Percentiles rank a stretch among this genome's conserved stretches.
Evolutionary conservation across 768 basidiomycete genomes (phyloP).

Genomic region (Leccinum ochraceum): DNA sequence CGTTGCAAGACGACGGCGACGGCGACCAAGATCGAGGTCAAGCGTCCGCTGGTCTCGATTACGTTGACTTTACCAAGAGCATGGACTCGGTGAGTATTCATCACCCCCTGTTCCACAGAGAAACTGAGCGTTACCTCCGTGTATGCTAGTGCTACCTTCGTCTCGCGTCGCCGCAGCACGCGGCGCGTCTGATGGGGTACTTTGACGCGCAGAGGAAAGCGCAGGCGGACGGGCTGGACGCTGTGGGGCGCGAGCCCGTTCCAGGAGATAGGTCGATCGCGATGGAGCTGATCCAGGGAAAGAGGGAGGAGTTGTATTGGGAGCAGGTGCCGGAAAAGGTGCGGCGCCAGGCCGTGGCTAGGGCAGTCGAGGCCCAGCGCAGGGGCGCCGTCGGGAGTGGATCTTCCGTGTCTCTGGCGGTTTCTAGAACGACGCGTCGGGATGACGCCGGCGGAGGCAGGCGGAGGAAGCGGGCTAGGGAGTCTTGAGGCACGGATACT

Average conservation of each 20-base stretch:
- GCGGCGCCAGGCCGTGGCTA: constrained; percentile 57
- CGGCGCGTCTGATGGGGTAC: constrained; percentile 45
- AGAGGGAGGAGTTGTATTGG: constrained; percentile 75
- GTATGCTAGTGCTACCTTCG: constrained; percentile 70
- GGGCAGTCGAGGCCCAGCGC: constrained; percentile 29
- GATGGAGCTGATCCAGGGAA: constrained; percentile 61
- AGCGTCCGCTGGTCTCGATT: constrained; percentile 54
- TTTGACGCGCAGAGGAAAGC: constrained; percentile 40
- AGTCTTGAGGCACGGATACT: background rate
- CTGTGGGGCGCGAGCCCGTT: constrained; percentile 36
- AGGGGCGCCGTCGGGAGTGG: background rate
- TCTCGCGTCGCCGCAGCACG: constrained; percentile 51
- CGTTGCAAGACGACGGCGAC: constrained; percentile 31
- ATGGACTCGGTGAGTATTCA: constrained; percentile 58
- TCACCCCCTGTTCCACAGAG: background rate
- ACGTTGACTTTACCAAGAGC: constrained; percentile 78
- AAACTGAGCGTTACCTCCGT: background rate
- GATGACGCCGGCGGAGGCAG: background rate
- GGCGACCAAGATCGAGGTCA: background rate
- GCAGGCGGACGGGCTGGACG: constrained; percentile 59
- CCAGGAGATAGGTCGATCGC: constrained; percentile 34
- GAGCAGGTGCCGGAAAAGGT: constrained; percentile 77
- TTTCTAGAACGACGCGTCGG: background rate
- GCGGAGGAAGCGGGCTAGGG: constrained; percentile 22
- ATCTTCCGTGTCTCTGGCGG: background rate